Evolutionary conservation across 306 rosid species (phyloP).

Genomic region (Lablab purpureus): DNA sequence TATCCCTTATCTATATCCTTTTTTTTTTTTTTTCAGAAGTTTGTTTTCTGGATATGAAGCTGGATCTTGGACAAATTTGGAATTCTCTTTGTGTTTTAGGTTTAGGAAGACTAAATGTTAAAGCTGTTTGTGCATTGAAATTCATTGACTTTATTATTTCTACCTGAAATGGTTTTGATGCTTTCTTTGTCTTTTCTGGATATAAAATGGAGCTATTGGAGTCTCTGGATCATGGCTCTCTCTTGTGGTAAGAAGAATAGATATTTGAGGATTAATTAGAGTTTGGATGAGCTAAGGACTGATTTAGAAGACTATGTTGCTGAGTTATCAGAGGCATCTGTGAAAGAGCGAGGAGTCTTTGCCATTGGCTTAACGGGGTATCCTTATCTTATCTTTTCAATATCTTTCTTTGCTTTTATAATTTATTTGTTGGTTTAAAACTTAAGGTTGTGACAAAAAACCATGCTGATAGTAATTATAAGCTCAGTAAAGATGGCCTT

Average conservation of each 20-base stretch:
- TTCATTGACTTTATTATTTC: conserved; percentile 17
- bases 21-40: conserved; percentile 29
- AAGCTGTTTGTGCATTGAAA: conserved; percentile 29
- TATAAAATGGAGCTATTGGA: conserved; percentile 35
- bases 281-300: conserved; percentile 86
- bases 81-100: conserved; percentile 41
- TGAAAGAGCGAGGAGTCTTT: conserved; percentile 91
- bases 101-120: conserved; percentile 34
- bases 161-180: conserved; percentile 39
- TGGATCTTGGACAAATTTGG: conserved; percentile 38
- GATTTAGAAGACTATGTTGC: conserved; percentile 92
- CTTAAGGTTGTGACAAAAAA: conserved; percentile 80
- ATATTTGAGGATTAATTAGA: conserved; percentile 81
- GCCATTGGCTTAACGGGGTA: conserved; percentile 96
- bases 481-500: conserved; percentile 86
- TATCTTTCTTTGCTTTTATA: conserved; percentile 50
- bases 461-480: conserved; percentile 92
- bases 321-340: conserved; percentile 82
- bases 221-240: conserved; percentile 66
- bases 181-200: background rate
- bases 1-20: conserved; percentile 29
- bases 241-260: conserved; percentile 58
- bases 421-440: conserved; percentile 58
- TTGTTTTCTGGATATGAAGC: conserved; percentile 45
- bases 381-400: conserved; percentile 56